Evolutionary conservation across 176 grass and related monocot genomes (phyloP).

Genomic region (Thinopyrum elongatum): DNA sequence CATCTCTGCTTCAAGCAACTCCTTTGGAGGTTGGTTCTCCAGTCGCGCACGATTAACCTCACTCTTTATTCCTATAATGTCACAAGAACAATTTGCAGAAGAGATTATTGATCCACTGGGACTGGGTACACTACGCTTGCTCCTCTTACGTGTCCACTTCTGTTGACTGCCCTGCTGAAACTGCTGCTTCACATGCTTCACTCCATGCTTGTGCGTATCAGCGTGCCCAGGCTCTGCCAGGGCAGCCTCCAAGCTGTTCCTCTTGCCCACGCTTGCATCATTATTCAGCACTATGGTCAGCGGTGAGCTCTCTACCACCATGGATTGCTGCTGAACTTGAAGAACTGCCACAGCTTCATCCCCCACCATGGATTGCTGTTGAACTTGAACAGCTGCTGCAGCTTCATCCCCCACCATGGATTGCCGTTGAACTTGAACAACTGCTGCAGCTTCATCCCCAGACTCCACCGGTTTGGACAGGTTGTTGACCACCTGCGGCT

Average conservation of each 20-base stretch:
- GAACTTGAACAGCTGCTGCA: not conserved
- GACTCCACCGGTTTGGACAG: not conserved
- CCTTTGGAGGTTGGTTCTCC: not conserved
- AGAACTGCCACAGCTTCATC: not conserved
- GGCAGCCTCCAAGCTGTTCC: not conserved
- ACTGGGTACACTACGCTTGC: conserved; percentile 20
- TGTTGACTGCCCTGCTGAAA: conserved; percentile 47
- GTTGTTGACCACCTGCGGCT: not conserved
- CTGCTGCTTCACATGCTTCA: conserved; percentile 22
- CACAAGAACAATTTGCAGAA: conserved; percentile 25
- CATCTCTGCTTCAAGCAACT: not conserved
- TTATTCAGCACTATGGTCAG: conserved; percentile 44
- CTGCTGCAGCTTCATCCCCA: not conserved
- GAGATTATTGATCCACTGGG: conserved; percentile 29
- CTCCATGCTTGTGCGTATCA: not conserved
- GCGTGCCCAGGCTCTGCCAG: not conserved
- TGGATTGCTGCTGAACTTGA: not conserved
- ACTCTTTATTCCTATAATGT: not conserved
- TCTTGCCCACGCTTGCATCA: not conserved
- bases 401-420: not conserved
- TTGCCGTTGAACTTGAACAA: not conserved
- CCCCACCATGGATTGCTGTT: not conserved
- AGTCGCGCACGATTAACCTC: not conserved
- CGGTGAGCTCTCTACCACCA: not conserved
- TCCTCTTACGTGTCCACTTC: conserved; percentile 38